Evolutionary conservation across 768 basidiomycete species (phyloP).

Genomic region (Pleurotus giganteus): DNA sequence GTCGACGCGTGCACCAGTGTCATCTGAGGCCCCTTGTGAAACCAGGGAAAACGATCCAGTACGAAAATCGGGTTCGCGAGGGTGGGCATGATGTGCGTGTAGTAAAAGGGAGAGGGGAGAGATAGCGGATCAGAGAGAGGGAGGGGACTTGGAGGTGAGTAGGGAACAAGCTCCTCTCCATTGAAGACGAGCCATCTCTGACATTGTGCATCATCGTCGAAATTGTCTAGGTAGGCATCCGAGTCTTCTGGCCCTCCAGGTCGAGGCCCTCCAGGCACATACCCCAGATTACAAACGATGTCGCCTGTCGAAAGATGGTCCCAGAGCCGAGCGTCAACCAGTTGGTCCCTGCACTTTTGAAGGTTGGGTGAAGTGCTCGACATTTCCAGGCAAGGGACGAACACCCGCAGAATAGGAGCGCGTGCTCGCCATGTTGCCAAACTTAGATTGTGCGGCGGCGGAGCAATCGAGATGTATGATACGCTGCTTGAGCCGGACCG

Average conservation of each 20-base stretch:
- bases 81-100: conserved; percentile 57
- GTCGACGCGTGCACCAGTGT: conserved; percentile 43
- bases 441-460: conserved; percentile 59
- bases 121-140: conserved; percentile 55
- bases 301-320: conserved; percentile 74
- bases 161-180: conserved; percentile 60
- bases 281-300: conserved; percentile 79
- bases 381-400: conserved; percentile 65
- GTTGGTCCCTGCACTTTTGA: conserved; percentile 63
- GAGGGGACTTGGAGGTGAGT: conserved; percentile 52
- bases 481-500: conserved; percentile 12
- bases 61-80: conserved; percentile 34
- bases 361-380: conserved; percentile 42
- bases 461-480: conserved; percentile 7
- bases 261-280: conserved; percentile 47
- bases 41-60: conserved; percentile 34
- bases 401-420: conserved; percentile 73
- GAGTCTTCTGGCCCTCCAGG: conserved; percentile 26
- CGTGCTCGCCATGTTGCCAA: conserved; percentile 59
- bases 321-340: conserved; percentile 70
- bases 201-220: conserved; percentile 4
- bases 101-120: conserved; percentile 77
- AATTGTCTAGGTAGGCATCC: conserved; percentile 18
- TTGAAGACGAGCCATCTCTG: conserved; percentile 74
- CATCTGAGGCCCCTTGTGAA: conserved; percentile 43